These are phyloP conservation scores for Aspergillus sclerotialis DNA, from an alignment of 2,329 filamentous ascomycete species.

Conservation along the genomic window DNA sequence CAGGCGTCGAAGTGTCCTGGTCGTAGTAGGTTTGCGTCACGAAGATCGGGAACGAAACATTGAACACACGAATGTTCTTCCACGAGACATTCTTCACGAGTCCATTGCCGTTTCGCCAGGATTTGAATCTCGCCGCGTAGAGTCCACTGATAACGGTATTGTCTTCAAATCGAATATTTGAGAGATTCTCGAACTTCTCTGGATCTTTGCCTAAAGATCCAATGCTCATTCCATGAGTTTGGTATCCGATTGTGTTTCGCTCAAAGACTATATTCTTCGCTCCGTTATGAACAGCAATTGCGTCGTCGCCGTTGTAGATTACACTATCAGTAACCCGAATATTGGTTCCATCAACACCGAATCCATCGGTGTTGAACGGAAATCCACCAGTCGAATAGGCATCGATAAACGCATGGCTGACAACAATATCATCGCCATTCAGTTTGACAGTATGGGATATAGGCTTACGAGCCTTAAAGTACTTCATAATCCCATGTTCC, in stretches of 20 bases:
- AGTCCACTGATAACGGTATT: constrained; percentile 36
- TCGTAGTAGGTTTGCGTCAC: constrained; percentile 42
- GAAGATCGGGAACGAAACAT: constrained; percentile 42
- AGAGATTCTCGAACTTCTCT: constrained; percentile 30
- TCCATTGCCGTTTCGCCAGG: constrained; percentile 37
- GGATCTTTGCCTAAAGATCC: constrained; percentile 36
- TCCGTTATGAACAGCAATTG: constrained; percentile 34
- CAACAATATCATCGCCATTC: constrained; percentile 33
- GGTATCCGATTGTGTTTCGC: constrained; percentile 36
- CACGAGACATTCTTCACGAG: constrained; percentile 39
- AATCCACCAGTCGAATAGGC: constrained; percentile 31
- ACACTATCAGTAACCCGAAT: constrained; percentile 23
- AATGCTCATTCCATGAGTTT: constrained; percentile 40
- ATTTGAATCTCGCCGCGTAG: constrained; percentile 41
- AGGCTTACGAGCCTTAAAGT: constrained; percentile 39
- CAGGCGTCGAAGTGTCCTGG: constrained; percentile 26
- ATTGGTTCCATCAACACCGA: constrained; percentile 23
- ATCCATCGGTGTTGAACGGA: constrained; percentile 37
- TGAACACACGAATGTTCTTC: constrained; percentile 38
- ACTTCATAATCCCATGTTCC: constrained; percentile 27
- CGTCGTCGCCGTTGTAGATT: constrained; percentile 40
- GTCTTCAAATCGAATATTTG: constrained; percentile 37
- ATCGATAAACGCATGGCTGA: constrained; percentile 36
- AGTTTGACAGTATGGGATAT: constrained; percentile 39
- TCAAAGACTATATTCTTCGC: constrained; percentile 34